These are phyloP conservation scores for Adansonia rubrostipa DNA, from an alignment of 441 rosid genomes.

Conservation along the genomic window DNA sequence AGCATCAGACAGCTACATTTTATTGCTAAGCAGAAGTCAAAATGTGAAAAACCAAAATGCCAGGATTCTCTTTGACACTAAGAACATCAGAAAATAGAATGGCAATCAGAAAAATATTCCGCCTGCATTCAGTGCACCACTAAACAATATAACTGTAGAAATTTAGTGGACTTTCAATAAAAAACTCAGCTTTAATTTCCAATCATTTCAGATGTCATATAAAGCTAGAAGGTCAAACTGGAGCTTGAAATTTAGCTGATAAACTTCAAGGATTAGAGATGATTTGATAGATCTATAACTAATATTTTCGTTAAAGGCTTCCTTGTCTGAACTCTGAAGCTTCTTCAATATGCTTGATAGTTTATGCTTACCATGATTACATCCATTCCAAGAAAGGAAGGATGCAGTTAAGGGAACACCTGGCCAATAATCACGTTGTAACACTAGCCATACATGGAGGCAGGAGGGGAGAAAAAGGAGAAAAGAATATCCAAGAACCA, in stretches of 20 bases:
- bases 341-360: background rate
- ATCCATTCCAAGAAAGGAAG: background rate
- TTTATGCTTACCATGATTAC: background rate
- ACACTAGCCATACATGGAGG: no score
- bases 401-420: slow-evolving; percentile 3
- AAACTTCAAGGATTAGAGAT: background rate
- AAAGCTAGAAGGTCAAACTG: background rate
- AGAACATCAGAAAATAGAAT: background rate
- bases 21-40: background rate
- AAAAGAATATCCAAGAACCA: background rate
- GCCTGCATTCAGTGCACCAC: background rate
- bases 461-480: no score
- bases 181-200: background rate
- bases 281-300: background rate
- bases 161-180: background rate
- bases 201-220: background rate
- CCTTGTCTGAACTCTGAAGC: background rate
- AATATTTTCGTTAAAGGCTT: background rate
- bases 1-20: background rate
- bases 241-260: background rate
- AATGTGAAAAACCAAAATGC: background rate
- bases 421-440: background rate
- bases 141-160: background rate
- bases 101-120: background rate
- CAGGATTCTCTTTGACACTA: no score